Conservation (phyloP, 208 protist genomes). For the Acanthamoeba healyi region DNA sequence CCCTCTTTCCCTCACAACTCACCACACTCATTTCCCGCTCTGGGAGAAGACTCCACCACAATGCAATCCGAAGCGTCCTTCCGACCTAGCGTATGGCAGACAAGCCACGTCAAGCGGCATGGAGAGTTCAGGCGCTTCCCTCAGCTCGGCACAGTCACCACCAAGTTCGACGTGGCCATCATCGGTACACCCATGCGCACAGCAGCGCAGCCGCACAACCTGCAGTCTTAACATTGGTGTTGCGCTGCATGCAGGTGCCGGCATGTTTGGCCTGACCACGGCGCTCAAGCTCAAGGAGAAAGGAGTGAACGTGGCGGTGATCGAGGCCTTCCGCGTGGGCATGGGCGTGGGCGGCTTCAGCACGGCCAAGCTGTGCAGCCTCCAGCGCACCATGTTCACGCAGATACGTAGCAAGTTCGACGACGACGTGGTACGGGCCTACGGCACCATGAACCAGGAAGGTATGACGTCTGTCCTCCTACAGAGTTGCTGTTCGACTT, state of each 20-base stretch:
- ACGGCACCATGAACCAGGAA: conserved; percentile 41
- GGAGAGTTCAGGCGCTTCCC: conserved; percentile 51
- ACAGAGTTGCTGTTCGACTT: not conserved
- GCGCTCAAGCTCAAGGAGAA: not conserved
- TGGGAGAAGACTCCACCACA: not conserved
- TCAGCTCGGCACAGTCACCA: not conserved
- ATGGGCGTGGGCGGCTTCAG: conserved; percentile 55
- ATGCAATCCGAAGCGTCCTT: not conserved
- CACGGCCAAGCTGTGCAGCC: conserved; percentile 60
- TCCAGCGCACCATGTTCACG: conserved; percentile 15
- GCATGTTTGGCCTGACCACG: conserved; percentile 46
- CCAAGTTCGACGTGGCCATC: conserved; percentile 21
- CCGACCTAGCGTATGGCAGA: not conserved
- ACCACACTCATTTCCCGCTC: not conserved
- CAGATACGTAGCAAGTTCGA: not conserved
- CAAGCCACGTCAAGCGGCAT: conserved; percentile 40
- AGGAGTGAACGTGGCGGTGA: not conserved
- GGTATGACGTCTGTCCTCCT: not conserved
- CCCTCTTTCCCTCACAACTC: not conserved
- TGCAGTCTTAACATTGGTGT: too few relatives aligned
- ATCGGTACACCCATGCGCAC: too few relatives aligned
- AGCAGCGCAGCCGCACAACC: too few relatives aligned
- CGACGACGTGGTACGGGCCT: not conserved
- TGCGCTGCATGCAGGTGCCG: conserved; percentile 4
- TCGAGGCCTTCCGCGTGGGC: conserved; percentile 35